Percentiles rank a stretch among this genome's conserved stretches.
These are phyloP conservation scores for Leccinum subgranulosum DNA, from an alignment of 768 basidiomycete genomes.

Conservation along the genomic window DNA sequence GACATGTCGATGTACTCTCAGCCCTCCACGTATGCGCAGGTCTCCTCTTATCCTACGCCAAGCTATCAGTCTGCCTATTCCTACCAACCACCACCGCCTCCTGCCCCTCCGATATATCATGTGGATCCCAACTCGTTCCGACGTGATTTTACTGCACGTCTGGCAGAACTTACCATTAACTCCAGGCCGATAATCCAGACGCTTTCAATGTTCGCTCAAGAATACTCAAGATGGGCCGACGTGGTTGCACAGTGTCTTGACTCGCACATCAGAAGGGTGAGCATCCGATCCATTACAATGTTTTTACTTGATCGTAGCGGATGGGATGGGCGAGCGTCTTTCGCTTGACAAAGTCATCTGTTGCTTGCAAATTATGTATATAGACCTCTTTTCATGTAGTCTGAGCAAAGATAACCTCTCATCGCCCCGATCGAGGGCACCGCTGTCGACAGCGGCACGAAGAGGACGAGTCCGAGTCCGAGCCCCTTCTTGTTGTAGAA, in stretches of 20 bases:
- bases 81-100: slow-evolving; percentile 45
- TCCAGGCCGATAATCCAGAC: slow-evolving; percentile 92
- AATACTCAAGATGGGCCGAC: slow-evolving; percentile 73
- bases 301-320: slow-evolving; percentile 27
- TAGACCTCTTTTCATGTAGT: slow-evolving; percentile 40
- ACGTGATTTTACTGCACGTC: slow-evolving; percentile 70
- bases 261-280: slow-evolving; percentile 85
- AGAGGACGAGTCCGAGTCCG: slow-evolving; percentile 38
- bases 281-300: slow-evolving; percentile 37
- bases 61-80: slow-evolving; percentile 49
- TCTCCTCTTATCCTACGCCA: slow-evolving; percentile 30
- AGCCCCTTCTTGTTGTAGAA: slow-evolving; percentile 21
- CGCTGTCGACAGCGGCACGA: slow-evolving; percentile 33
- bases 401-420: slow-evolving; percentile 42
- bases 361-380: slow-evolving; percentile 41
- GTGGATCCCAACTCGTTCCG: slow-evolving; percentile 72
- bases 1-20: slow-evolving; percentile 66
- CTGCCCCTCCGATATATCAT: slow-evolving; percentile 41
- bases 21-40: slow-evolving; percentile 33
- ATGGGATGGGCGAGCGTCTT: slow-evolving; percentile 24
- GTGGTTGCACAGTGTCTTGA: slow-evolving; percentile 82
- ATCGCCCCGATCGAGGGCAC: slow-evolving; percentile 30
- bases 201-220: slow-evolving; percentile 89
- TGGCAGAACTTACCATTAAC: slow-evolving; percentile 86
- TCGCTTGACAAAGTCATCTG: slow-evolving; percentile 20